Conservation (phyloP, 1,284 basidiomycete genomes). For the Cutaneotrichosporon cyanovorans region DNA sequence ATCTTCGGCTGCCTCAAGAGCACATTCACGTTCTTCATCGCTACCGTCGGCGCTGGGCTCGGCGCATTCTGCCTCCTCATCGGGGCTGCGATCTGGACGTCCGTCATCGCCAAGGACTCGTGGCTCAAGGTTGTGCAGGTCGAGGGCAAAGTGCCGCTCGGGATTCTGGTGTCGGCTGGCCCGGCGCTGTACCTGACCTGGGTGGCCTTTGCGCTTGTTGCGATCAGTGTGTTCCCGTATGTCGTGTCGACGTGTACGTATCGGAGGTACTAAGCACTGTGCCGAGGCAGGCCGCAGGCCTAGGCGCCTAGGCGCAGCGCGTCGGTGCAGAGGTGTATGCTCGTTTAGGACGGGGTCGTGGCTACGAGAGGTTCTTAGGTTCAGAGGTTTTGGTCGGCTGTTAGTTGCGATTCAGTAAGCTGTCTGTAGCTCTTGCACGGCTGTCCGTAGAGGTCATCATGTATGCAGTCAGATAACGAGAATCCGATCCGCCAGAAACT, state of each 20-base stretch:
- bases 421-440: background rate
- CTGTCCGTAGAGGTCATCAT: too few relatives aligned
- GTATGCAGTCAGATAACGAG: too few relatives aligned
- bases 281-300: too few relatives aligned
- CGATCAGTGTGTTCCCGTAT: conserved; percentile 42
- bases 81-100: conserved; percentile 44
- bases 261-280: conserved; percentile 18
- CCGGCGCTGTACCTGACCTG: conserved; percentile 40
- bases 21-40: conserved; percentile 40
- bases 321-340: too few relatives aligned
- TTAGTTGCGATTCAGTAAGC: background rate
- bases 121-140: conserved; percentile 34
- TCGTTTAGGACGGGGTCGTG: too few relatives aligned
- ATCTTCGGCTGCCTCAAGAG: conserved; percentile 40
- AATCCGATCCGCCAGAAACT: too few relatives aligned
- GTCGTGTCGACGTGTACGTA: conserved; percentile 43
- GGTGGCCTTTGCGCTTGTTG: conserved; percentile 42
- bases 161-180: conserved; percentile 35
- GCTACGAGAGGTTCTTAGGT: background rate
- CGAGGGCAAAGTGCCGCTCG: conserved; percentile 24
- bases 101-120: conserved; percentile 38
- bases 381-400: background rate
- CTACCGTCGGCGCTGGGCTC: conserved; percentile 33
- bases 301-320: too few relatives aligned
- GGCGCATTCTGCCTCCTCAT: conserved; percentile 32